Base-by-base conservation (phyloP, 2,329 filamentous ascomycete species). In the Fusarium dlaminii region DNA sequence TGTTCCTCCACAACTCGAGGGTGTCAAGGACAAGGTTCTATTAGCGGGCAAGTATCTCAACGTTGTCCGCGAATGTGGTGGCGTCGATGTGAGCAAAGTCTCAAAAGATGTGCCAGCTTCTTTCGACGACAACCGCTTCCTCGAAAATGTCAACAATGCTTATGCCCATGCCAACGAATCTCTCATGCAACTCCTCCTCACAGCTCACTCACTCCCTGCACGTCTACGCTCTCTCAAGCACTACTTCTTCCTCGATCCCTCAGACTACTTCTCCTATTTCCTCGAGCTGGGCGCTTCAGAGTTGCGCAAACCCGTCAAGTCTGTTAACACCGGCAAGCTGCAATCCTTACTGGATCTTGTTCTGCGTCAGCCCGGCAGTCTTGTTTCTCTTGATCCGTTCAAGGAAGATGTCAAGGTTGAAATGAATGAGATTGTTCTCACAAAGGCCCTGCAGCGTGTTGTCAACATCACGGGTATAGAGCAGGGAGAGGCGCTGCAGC, bases 201-300 rank as follows among this genome's bases (percentile, higher is more conserved):
- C 96, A 1, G 96, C 96, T 12, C 96, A 99, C 80, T 94, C 94
- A 18, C 89, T 99, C 10, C 95, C 96, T 1, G 93, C 94, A 34
- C 90, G 96, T 42, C 88, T 99, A 64, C 91, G 93, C 51, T 98
- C 96, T 20, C 87, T 99, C 43, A 99, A 99, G 82, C 96, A 99
- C 83, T 99, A 99, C 85, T 99, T 98, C 86, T 99, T 99, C 87
- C 91, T 99, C 71, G 96, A 98, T 78, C 93, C 95, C 14, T 98
- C 96, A 39, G 96, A 99, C 82, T 99, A 98, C 85, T 98, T 99
- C 83, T 95, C 95, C 6, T 97, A 98, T 83, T 99, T 99, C 82
- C 91, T 99, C 68, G 96, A 99, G 80, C 90, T 99, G 27, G 92
- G 94, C 62, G 88, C 93, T 36, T 95, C 95, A 3, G 96, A 99